phyloP scores from a whole-genome alignment of 345 rosid species.

The Hibiscus mutabilis region DNA sequence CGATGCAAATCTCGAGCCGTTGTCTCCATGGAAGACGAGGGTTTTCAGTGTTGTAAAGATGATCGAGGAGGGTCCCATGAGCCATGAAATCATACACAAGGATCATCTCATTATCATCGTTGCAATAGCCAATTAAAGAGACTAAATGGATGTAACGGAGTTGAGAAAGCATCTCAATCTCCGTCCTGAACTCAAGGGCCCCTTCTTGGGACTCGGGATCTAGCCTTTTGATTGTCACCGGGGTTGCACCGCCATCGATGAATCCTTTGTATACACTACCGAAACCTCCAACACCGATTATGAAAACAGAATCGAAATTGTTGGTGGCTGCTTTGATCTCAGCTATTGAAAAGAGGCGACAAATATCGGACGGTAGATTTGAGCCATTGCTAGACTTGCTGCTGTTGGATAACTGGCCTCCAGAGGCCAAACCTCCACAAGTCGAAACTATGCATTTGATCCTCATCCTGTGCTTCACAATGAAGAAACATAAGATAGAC shows the following conservation, averaged over 20 bases:
- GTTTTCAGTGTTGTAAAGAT: neutral
- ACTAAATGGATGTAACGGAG: constrained; percentile 4
- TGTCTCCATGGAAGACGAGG: neutral
- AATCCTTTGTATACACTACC: neutral
- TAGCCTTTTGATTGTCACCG: constrained; percentile 2
- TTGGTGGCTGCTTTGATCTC: neutral
- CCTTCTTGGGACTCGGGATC: neutral
- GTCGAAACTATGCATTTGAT: neutral
- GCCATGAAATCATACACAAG: constrained; percentile 3
- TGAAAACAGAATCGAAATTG: neutral
- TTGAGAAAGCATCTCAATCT: constrained; percentile 4
- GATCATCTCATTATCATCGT: constrained; percentile 3
- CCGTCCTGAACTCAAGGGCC: constrained; percentile 1
- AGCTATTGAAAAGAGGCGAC: neutral
- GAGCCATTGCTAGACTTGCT: neutral
- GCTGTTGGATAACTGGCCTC: neutral
- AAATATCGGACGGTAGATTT: neutral
- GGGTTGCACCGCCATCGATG: neutral
- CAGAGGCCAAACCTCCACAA: neutral
- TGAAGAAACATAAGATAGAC: neutral
- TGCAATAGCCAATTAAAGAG: neutral
- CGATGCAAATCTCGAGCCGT: neutral
- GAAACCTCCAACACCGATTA: neutral
- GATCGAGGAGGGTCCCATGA: neutral
- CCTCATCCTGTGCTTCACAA: neutral